A percentile compares a stretch with the other conserved stretches of the same genome.
Evolutionary conservation across 129 eudicot species (phyloP).

Genomic region (Scalesia atractyloides): DNA sequence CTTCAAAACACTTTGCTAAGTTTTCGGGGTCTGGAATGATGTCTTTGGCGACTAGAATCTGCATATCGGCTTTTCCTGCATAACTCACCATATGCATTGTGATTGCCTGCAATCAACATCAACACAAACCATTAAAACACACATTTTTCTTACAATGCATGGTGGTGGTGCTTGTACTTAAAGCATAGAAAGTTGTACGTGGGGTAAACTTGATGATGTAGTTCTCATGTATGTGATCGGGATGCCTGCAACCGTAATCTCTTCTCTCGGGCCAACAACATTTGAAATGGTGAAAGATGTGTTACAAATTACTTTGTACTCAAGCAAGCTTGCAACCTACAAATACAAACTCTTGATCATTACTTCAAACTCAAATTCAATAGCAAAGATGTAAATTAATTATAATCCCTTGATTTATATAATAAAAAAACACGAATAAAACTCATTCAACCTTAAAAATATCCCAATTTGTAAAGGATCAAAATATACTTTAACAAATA

Average conservation of each 20-base stretch:
- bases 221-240: conserved; percentile 56
- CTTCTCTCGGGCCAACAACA: conserved; percentile 72
- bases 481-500: not conserved
- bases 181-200: conserved; percentile 42
- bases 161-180: not conserved
- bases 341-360: not conserved
- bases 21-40: conserved; percentile 62
- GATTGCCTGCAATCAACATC: conserved; percentile 55
- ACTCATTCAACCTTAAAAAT: not conserved
- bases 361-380: not conserved
- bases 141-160: not conserved
- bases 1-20: conserved; percentile 76
- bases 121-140: conserved; percentile 9
- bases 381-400: not conserved
- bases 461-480: not conserved
- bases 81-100: conserved; percentile 93
- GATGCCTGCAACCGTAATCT: conserved; percentile 60
- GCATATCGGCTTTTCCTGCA: conserved; percentile 77
- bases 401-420: not conserved
- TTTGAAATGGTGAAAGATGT: conserved; percentile 75
- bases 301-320: conserved; percentile 59
- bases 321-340: conserved; percentile 58
- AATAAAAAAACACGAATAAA: not conserved
- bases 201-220: conserved; percentile 60
- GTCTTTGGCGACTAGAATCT: conserved; percentile 80